Percentiles rank a stretch among this genome's conserved stretches.
These are phyloP conservation scores for Corrigiola litoralis DNA, from an alignment of 179 eudicot species.

Conservation along the genomic window DNA sequence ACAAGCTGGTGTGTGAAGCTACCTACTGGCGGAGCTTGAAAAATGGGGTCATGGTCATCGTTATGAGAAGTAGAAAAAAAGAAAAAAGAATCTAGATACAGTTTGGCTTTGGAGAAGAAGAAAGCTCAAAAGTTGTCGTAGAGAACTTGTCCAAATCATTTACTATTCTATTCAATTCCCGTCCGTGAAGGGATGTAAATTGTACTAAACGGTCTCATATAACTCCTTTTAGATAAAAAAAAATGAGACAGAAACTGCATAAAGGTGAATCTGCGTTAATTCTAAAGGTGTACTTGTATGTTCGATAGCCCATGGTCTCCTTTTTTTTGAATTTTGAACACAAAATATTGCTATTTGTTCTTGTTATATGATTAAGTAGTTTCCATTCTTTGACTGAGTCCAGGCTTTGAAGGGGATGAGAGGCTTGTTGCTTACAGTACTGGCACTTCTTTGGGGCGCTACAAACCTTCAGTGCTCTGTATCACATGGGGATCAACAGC, in stretches of 20 bases:
- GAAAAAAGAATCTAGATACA: too few relatives aligned
- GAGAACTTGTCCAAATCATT: neutral
- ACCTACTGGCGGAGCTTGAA: too few relatives aligned
- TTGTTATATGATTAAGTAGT: neutral
- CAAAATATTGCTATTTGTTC: too few relatives aligned
- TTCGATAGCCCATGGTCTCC: too few relatives aligned
- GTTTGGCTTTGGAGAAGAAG: too few relatives aligned
- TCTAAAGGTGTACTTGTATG: neutral
- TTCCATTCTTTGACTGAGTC: neutral
- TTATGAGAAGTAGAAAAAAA: too few relatives aligned
- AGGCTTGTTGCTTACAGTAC: conserved; percentile 7
- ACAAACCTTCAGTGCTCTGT: conserved; percentile 11
- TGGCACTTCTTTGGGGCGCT: conserved; percentile 14
- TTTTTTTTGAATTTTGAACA: too few relatives aligned
- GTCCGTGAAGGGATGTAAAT: neutral
- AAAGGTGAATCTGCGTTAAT: neutral
- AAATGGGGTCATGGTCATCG: too few relatives aligned
- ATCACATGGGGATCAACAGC: conserved; percentile 15
- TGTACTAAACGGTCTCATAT: neutral
- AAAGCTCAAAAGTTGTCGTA: too few relatives aligned
- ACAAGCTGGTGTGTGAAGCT: too few relatives aligned
- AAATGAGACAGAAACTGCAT: neutral
- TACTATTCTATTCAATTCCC: neutral
- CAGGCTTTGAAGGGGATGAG: conserved; percentile 23
- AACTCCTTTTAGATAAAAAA: neutral